Percentiles rank a stretch among this genome's conserved stretches.
These are phyloP conservation scores for Brettanomyces nanus DNA, from an alignment of 805 yeast species.

Conservation along the genomic window DNA sequence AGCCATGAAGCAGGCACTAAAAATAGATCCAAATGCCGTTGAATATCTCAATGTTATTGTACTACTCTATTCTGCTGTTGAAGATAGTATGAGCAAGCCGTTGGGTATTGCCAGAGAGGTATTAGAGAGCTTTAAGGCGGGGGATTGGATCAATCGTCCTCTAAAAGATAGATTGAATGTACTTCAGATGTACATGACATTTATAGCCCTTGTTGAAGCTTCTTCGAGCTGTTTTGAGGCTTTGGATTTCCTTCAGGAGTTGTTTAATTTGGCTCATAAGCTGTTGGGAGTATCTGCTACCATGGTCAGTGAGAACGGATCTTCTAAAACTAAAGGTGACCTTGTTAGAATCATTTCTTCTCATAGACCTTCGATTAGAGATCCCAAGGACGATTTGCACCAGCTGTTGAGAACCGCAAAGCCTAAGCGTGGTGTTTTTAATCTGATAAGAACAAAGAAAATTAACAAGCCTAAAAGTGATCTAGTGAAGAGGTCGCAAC, in stretches of 20 bases:
- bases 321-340: background rate
- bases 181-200: conserved; percentile 66
- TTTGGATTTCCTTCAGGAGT: conserved; percentile 55
- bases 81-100: conserved; percentile 30
- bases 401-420: background rate
- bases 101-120: conserved; percentile 46
- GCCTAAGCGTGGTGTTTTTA: background rate
- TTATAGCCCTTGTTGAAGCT: conserved; percentile 59
- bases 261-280: conserved; percentile 49
- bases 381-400: background rate
- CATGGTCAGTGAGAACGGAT: background rate
- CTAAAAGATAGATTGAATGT: conserved; percentile 35
- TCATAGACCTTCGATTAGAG: conserved; percentile 2
- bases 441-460: background rate
- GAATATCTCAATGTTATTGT: conserved; percentile 62
- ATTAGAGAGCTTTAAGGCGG: conserved; percentile 39
- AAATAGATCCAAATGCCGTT: conserved; percentile 44
- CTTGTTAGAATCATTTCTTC: background rate
- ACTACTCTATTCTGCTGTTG: conserved; percentile 53
- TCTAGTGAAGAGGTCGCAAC: no score
- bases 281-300: conserved; percentile 12
- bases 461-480: background rate
- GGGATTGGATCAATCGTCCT: conserved; percentile 26
- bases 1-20: conserved; percentile 39
- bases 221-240: conserved; percentile 51